Evolutionary conservation across 2,329 filamentous ascomycete species (phyloP), one percentile per base, ranked within the genome.

Genomic region (Microdochium trichocladiopsis): DNA sequence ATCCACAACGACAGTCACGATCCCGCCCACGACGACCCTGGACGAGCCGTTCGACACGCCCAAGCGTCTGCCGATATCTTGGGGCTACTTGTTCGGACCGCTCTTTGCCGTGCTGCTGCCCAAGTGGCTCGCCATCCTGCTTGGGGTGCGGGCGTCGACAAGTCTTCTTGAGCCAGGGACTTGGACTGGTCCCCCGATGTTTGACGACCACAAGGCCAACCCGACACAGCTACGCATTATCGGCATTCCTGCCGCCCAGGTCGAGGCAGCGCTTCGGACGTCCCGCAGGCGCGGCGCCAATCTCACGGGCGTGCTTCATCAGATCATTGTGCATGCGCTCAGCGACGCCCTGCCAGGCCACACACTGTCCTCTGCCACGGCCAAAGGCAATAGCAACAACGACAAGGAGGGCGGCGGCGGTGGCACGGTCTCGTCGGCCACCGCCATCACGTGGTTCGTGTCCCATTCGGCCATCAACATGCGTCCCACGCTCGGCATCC

Each of bases 401-500:
- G n/a, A 12, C 8, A 6, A 41, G n/a, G 36, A 45, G 6, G n/a
- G n/a, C n/a, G 6, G 22, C 6, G 41, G 18, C 18, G 11, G n/a
- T 18, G 22, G 41, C 41, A 8, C 9, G 18, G 41, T 18, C 41
- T 14, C 36, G 36, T 14, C 28, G 8, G 28, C 28, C 8, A 45
- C 22, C 4, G 45, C 51, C 1, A 50, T 64, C 12, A 64, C 59
- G 2, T 66, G 66, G 14, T 72, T 76, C 52, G 61, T 67, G 1
- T 66, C 68, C 0, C 58, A 66, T 18, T 72, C 68, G 1, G 62
- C 73, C 1, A 59, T 76, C 43, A 70, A 74, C 55, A 66, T 77
- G 58, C 41, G 74, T 12, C 57, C 56, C 4, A 59, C 69, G 9
- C 55, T 67, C 1, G 65, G 66, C 2, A 57, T 62, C 2, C 53